These are phyloP conservation scores for Haberlea rhodopensis DNA, from an alignment of 257 asterid species.

Conservation along the genomic window DNA sequence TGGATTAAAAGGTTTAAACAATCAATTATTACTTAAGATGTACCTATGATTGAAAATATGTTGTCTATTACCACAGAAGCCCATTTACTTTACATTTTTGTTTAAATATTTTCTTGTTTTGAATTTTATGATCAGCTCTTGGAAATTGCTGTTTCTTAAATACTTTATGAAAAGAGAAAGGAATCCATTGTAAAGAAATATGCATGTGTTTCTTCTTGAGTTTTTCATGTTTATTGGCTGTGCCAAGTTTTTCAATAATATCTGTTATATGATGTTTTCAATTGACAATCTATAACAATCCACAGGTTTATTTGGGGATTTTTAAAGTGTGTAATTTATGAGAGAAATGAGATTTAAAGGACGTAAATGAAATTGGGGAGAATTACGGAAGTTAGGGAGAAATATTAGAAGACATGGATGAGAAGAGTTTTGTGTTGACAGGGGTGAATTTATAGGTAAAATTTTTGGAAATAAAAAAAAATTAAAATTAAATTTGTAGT, in stretches of 20 bases:
- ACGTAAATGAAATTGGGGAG: neutral
- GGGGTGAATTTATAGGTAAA: no score
- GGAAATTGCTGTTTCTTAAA: neutral
- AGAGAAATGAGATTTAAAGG: neutral
- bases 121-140: neutral
- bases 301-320: neutral
- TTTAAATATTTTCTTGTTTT: neutral
- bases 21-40: no score
- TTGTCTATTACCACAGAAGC: no score
- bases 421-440: neutral
- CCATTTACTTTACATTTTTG: no score
- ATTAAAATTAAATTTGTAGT: no score
- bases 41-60: no score
- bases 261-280: neutral
- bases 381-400: neutral
- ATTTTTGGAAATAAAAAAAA: no score
- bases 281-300: neutral
- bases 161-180: neutral
- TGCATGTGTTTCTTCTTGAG: neutral
- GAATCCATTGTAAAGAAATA: neutral
- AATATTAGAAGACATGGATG: neutral
- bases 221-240: neutral
- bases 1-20: no score
- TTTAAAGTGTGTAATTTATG: neutral
- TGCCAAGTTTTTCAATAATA: neutral